Evolutionary conservation across 495 filamentous ascomycete species (phyloP), one percentile per base, ranked within the genome.

Genomic region (Hyaloscypha bicolor): DNA sequence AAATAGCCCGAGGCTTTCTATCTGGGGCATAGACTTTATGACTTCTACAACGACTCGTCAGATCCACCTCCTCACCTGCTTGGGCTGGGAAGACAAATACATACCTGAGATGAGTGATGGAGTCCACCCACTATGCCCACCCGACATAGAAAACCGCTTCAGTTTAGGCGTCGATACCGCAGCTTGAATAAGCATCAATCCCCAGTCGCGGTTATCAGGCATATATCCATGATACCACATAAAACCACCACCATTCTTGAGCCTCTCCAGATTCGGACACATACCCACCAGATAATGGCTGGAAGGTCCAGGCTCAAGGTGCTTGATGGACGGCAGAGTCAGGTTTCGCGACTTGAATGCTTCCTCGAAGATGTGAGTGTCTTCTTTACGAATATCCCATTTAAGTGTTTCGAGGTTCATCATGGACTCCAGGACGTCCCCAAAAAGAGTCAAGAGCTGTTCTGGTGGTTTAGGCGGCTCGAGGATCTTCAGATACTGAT

Each of bases 301-400:
- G 19, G 37, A 62, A 48, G 60, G 60, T 42, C 60, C 60, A 21
- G 60, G 60, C 9, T 48, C 35, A 48, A 62, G 60, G 29, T 51
- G 33, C 29, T 42, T 62, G 25, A 62, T 51, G 32, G 60, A 62
- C 1, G 60, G 60, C 32, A 62, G 19, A 51, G 39, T 51, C 39
- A 62, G 51, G n/a, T 62, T 62, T 62, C 60, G 60, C 32, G 60
- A 62, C 37, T 6, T 62, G 35, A 62, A 62, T 42, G 60, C 60
- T 48, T 42, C 6, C 37, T 48, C 60, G 19, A 62, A 62, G 16
- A 62, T 21, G 25, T 62, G 33, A 62, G 60, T 62, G 35, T 62
- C 60, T 48, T 62, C 60, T 30, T 62, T 62, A 25, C 60, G 35
- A 30, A 62, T 62, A 0, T n/a, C 37, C 60, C 60, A 62, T 62